Evolutionary conservation across 306 rosid species (phyloP).

Genomic region (Rosa chinensis): DNA sequence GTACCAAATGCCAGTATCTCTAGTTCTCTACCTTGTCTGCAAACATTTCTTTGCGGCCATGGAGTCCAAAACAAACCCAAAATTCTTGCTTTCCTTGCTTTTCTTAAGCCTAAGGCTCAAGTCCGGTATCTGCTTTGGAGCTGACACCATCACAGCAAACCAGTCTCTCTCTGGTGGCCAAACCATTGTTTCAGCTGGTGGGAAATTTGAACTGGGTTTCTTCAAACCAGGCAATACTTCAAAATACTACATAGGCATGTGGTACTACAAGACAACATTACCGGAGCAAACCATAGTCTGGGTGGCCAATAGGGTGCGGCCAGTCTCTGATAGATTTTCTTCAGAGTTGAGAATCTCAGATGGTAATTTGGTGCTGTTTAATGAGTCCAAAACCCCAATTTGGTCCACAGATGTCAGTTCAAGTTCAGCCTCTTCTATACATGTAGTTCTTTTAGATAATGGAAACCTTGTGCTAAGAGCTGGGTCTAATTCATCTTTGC

Average conservation of each 20-base stretch:
- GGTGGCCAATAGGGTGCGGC: constrained; percentile 43
- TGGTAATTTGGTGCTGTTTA: constrained; percentile 36
- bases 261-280: constrained; percentile 26
- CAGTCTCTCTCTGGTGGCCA: constrained; percentile 32
- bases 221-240: constrained; percentile 30
- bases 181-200: constrained; percentile 30
- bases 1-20: too few species aligned
- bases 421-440: constrained; percentile 4
- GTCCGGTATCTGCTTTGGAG: constrained; percentile 21
- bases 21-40: too few species aligned
- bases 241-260: constrained; percentile 41
- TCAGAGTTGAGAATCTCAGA: constrained; percentile 30
- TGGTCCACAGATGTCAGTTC: constrained; percentile 37
- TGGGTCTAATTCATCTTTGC: constrained; percentile 10
- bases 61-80: constrained; percentile 7
- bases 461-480: constrained; percentile 35
- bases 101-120: constrained; percentile 7
- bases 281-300: constrained; percentile 18
- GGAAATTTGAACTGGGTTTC: constrained; percentile 37
- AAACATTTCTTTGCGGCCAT: constrained; percentile 14
- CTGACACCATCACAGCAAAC: constrained; percentile 30
- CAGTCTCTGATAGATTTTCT: constrained; percentile 31
- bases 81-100: not conserved
- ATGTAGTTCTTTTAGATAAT: constrained; percentile 23
- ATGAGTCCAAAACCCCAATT: constrained; percentile 17